These are phyloP conservation scores for Epipyxis sp. DNA, from an alignment of 108 stramenopile species.

Conservation along the genomic window DNA sequence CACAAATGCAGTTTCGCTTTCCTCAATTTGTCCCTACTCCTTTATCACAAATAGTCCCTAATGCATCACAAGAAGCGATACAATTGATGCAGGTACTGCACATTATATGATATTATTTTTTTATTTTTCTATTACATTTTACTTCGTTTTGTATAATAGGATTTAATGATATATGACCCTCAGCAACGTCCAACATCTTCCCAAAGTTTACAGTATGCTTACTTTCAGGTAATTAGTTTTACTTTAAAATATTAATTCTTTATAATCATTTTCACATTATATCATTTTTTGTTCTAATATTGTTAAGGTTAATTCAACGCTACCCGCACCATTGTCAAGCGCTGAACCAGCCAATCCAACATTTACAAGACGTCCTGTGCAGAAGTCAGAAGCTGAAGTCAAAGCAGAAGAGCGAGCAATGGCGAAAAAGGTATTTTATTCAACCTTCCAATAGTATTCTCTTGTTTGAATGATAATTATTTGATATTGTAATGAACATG, in stretches of 20 bases:
- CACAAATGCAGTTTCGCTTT: constrained; percentile 61
- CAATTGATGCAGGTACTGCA: constrained; percentile 34
- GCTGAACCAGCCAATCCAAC: constrained; percentile 12
- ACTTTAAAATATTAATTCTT: no score
- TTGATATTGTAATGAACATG: no score
- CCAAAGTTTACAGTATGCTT: constrained; percentile 64
- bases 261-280: no score
- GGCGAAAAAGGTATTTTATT: not conserved
- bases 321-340: not conserved
- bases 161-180: constrained; percentile 67
- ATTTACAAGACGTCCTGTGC: constrained; percentile 31
- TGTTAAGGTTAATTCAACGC: not conserved
- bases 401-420: not conserved
- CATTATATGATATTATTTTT: not conserved
- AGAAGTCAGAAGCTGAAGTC: constrained; percentile 20
- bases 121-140: not conserved
- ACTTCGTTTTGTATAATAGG: not conserved
- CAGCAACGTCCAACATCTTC: constrained; percentile 62
- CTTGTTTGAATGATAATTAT: no score
- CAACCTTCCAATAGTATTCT: no score
- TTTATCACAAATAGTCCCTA: constrained; percentile 54
- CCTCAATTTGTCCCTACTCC: constrained; percentile 62
- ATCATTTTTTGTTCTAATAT: not conserved
- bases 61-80: constrained; percentile 53
- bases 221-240: constrained; percentile 49